Evolutionary conservation across 2,329 filamentous ascomycete genomes (phyloP), one percentile per base, ranked within the genome.

Genomic region (Neofusicoccum cordaticola): DNA sequence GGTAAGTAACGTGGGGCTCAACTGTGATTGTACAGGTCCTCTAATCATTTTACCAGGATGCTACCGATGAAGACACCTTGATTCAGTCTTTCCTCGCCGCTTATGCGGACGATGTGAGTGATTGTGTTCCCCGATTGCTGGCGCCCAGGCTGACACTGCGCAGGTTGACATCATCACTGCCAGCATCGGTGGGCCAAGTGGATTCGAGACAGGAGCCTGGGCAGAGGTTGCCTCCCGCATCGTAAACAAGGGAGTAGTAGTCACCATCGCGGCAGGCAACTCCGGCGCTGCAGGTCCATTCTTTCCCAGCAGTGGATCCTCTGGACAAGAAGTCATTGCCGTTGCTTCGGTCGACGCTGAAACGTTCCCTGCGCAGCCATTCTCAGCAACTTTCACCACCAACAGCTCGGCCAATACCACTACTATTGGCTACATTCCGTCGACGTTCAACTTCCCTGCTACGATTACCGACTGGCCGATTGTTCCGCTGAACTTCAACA

Each of bases 51-150:
- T 7, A 3, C 7, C 13, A 56, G 52, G 52, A 56, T 6, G 41
- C 52, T 4, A 56, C 52, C 12, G 52, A 56, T 7, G 52, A 56
- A 22, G 52, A 56, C 13, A 56, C 35, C 2, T 35, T 71, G 65
- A 70, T 0, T 85, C 84, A 41, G 72, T 76, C 39, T 78, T 81
- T n/a, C 72, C 75, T 13, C 4, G 35, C 42, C 1, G 57, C 57
- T 3, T 61, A 61, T 15, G 57, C 42, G 2, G 83, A 84, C 69
- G 86, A 88, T 65, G 77, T 88, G 27, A 8, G 73, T 89, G 60
- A 85, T 88, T 48, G 81, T 81, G 8, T 85, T 86, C 1, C 88
- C 84, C 70, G 83, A 85, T 74, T 81, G 80, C 69, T 87, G 87
- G 13, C 12, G 15, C 9, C 1, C 4, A 12, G n/a, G n/a, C 19